Evolutionary conservation across 164 flowering plant species (phyloP), one percentile per base, ranked within the genome.

Genomic region (Tetracentron sinense): DNA sequence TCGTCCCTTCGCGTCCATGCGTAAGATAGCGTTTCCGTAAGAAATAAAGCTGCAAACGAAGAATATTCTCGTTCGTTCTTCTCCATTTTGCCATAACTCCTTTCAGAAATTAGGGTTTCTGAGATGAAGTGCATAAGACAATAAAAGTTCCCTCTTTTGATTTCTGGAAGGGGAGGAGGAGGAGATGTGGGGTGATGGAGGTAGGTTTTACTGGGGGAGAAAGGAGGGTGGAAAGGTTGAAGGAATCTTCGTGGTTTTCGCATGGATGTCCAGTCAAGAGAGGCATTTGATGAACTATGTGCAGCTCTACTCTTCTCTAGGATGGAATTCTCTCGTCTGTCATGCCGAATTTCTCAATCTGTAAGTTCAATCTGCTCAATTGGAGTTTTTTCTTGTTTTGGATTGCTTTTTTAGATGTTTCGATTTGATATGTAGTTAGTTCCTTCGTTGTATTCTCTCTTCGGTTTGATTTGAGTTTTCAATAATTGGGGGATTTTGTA

Each of bases 201-300:
- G 97, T n/a, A 85, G 79, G 54, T 78, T 62, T 62, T 88, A 90
- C 63, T 93, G 98, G 98, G 91, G 94, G 27, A 85, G 82, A 63
- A 90, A 73, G 62, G 83, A 75, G 20, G 72, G 48, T 22, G 78
- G 59, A 61, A 78, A 67, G 56, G 70, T 59, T 0, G 85, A 80
- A 64, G 98, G 97, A 53, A 80, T 90, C 11, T 87, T 89, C 26
- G 98, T 90, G 76, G 76, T 82, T 27, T 93, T 88, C 60, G 88
- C 94, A 17, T 93, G 97, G 98, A 84, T 87, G 89, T 93, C 96
- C 22, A 93, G 98, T 66, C 78, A 85, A 61, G 95, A 94, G 65
- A 84, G 63, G 74, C 87, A 94, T 56, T 53, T 90, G 78, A 82
- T 65, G 70, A 81, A 68, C 47, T 90, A 86, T 53, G 83, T 87